phyloP scores from a whole-genome alignment of 83 land plant species.

The Isoetes engelmannii region DNA sequence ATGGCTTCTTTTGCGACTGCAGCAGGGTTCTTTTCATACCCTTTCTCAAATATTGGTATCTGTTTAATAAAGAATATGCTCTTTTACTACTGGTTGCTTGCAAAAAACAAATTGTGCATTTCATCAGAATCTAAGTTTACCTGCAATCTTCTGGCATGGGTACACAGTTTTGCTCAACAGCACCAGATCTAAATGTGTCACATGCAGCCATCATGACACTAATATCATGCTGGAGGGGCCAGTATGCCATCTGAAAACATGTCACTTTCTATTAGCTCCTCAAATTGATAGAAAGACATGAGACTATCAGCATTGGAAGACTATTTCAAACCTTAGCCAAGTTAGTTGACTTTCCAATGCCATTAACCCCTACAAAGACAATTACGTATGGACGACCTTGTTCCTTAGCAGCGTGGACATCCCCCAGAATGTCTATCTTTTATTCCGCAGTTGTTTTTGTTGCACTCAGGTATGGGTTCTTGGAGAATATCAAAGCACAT shows the following conservation, averaged over 20 bases:
- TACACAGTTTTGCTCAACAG: constrained; percentile 94
- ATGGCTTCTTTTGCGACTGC: constrained; percentile 95
- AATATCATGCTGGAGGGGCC: constrained; percentile 83
- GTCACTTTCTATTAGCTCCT: background rate
- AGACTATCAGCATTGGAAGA: background rate
- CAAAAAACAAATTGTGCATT: too few relatives aligned
- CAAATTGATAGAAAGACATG: constrained; percentile 10
- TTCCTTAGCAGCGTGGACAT: constrained; percentile 90
- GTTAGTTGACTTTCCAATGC: constrained; percentile 97
- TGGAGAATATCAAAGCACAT: too few relatives aligned
- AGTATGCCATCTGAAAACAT: constrained; percentile 92
- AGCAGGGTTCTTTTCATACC: constrained; percentile 99
- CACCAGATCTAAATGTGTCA: constrained; percentile 96
- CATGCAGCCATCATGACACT: constrained; percentile 99
- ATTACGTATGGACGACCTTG: constrained; percentile 91
- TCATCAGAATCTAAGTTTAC: constrained; percentile 16
- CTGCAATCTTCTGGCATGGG: constrained; percentile 96
- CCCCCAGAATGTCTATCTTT: constrained; percentile 94
- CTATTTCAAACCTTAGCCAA: constrained; percentile 72
- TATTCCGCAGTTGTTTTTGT: too few relatives aligned
- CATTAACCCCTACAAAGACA: constrained; percentile 99
- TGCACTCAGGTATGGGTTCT: too few relatives aligned
- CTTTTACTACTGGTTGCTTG: too few relatives aligned
- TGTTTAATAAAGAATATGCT: background rate
- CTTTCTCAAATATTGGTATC: constrained; percentile 92